These are phyloP conservation scores for Cnidoscolus chayamansa DNA, from an alignment of 441 rosid species.

Conservation along the genomic window DNA sequence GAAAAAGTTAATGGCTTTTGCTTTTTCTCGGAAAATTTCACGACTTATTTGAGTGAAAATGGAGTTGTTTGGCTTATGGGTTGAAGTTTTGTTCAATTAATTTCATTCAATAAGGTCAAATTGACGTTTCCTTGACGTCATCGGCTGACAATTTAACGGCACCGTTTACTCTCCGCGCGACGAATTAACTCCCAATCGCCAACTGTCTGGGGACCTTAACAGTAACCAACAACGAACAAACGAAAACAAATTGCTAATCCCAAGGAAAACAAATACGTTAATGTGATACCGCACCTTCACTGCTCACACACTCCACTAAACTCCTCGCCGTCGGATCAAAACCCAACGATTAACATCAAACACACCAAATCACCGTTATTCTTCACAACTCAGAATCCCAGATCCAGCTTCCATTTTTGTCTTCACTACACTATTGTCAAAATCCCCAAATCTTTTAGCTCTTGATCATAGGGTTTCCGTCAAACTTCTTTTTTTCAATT, in stretches of 20 bases:
- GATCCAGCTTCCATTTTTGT: not conserved
- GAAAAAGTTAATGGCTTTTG: too few species aligned
- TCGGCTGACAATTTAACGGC: too few species aligned
- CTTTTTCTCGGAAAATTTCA: too few species aligned
- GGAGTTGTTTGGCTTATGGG: too few species aligned
- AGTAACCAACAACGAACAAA: not conserved
- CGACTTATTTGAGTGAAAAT: too few species aligned
- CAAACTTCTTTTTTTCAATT: not conserved
- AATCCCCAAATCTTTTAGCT: slow-evolving; percentile 15
- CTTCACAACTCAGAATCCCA: not conserved
- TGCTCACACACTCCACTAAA: not conserved
- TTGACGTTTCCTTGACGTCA: too few species aligned
- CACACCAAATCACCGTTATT: not conserved
- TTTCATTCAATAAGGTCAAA: too few species aligned
- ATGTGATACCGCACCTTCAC: not conserved
- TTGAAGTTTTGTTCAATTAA: too few species aligned
- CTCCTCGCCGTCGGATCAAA: not conserved
- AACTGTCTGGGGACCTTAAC: not conserved
- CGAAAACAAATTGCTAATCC: not conserved
- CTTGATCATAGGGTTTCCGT: slow-evolving; percentile 13
- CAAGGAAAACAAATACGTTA: not conserved
- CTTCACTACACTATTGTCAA: not conserved
- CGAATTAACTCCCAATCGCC: not conserved
- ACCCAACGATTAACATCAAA: not conserved
- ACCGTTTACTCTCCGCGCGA: not conserved